These are phyloP conservation scores for Trichosporon sp. DNA, from an alignment of 1,284 basidiomycete species.

Conservation along the genomic window DNA sequence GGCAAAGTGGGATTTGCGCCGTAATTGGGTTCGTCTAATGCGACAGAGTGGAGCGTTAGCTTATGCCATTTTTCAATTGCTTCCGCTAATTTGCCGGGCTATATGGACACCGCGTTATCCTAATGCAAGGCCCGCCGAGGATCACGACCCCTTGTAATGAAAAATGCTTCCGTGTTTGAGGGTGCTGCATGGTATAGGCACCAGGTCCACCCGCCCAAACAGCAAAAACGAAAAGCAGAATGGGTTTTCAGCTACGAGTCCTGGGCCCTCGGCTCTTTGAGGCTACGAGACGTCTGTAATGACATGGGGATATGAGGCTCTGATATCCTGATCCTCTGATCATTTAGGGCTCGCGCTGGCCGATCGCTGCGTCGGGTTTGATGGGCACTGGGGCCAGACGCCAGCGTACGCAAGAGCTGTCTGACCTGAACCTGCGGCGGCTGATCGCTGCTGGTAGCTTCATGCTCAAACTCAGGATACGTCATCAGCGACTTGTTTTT, in stretches of 20 bases:
- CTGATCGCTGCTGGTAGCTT: neutral
- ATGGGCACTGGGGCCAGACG: neutral
- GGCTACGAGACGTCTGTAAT: too few relatives aligned
- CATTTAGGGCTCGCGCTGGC: neutral
- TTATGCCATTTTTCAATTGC: neutral
- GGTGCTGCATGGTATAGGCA: neutral
- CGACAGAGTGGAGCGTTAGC: neutral
- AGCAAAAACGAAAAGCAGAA: neutral
- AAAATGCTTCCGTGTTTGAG: constrained; percentile 1
- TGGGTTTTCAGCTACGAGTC: too few relatives aligned
- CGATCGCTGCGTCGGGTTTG: neutral
- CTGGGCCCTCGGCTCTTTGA: too few relatives aligned
- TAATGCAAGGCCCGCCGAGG: neutral
- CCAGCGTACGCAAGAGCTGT: too few relatives aligned
- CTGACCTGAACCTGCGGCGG: neutral
- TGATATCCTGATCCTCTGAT: neutral
- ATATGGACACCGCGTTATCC: neutral
- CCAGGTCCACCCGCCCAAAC: constrained; percentile 7
- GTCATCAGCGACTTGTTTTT: neutral
- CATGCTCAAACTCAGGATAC: constrained; percentile 4
- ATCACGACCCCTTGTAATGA: neutral
- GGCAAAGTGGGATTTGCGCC: neutral
- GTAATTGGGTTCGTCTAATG: neutral
- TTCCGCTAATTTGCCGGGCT: neutral
- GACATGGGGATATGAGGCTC: too few relatives aligned